phyloP scores from a whole-genome alignment of 768 basidiomycete genomes.

The Podaxis sp. region DNA sequence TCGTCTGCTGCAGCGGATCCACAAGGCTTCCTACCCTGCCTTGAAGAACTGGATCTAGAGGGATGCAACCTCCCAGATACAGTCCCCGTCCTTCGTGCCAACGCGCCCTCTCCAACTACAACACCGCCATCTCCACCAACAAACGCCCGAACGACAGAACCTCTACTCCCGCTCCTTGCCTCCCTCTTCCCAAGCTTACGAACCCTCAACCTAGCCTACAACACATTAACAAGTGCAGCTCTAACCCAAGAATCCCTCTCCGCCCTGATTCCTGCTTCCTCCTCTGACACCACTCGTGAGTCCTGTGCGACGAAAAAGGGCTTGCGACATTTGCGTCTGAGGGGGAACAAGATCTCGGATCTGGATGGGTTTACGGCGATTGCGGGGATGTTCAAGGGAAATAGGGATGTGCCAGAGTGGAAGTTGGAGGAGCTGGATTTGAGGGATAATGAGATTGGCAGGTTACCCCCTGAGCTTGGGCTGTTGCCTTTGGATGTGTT shows the following conservation, averaged over 20 bases:
- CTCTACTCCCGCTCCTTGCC: slow-evolving; percentile 53
- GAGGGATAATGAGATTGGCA: slow-evolving; percentile 75
- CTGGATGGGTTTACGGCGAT: slow-evolving; percentile 59
- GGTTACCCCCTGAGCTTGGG: slow-evolving; percentile 66
- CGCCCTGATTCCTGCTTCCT: slow-evolving; percentile 45
- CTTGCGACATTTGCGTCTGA: slow-evolving; percentile 58
- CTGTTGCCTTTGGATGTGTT: slow-evolving; percentile 76
- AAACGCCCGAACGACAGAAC: slow-evolving; percentile 38
- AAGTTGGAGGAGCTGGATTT: slow-evolving; percentile 80
- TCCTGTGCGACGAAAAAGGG: slow-evolving; percentile 36
- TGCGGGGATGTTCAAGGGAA: slow-evolving; percentile 62
- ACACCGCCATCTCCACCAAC: slow-evolving; percentile 29
- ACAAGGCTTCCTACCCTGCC: slow-evolving; percentile 47
- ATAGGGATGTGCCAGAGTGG: slow-evolving; percentile 62
- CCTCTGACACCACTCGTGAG: not conserved
- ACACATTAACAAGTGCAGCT: slow-evolving; percentile 52
- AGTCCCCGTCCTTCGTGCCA: slow-evolving; percentile 42
- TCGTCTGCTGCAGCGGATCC: slow-evolving; percentile 22
- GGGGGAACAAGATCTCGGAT: slow-evolving; percentile 62
- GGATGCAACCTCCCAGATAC: slow-evolving; percentile 65
- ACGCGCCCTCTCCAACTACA: slow-evolving; percentile 19
- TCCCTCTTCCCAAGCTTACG: slow-evolving; percentile 67
- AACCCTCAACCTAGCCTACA: slow-evolving; percentile 75
- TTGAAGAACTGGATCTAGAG: slow-evolving; percentile 74
- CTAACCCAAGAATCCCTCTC: slow-evolving; percentile 45